These are phyloP conservation scores for Populus trichocarpa DNA, from an alignment of 441 rosid genomes.

Conservation along the genomic window DNA sequence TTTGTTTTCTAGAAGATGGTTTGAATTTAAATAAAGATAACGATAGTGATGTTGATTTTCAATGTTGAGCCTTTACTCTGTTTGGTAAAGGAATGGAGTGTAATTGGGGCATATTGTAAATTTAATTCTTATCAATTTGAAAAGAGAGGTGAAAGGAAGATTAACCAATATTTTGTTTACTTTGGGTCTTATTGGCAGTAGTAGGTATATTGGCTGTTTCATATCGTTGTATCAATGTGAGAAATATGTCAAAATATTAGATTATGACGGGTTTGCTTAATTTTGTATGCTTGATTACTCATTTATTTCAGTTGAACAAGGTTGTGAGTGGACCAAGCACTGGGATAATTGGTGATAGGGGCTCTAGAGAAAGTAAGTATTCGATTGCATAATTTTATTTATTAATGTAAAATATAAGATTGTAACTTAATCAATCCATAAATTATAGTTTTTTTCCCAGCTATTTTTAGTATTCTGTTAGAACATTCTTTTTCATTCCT, in stretches of 20 bases:
- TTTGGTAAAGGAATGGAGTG: not conserved
- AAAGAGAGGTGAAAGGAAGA: not conserved
- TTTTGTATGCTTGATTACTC: slow-evolving; percentile 1
- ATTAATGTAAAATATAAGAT: not conserved
- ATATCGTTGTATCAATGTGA: not conserved
- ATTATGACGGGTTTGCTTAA: not conserved
- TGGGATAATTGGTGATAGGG: slow-evolving; percentile 53
- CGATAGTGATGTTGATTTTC: not conserved
- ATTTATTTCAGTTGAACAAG: slow-evolving; percentile 55
- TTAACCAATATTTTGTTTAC: not conserved
- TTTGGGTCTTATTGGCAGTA: not conserved
- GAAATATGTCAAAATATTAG: not conserved
- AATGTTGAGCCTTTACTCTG: not conserved
- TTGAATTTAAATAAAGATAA: not conserved
- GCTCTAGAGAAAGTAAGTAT: slow-evolving; percentile 76
- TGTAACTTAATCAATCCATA: not conserved
- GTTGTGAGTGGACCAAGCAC: slow-evolving; percentile 58
- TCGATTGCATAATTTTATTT: not conserved
- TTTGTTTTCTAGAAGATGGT: not conserved
- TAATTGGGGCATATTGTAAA: not conserved
- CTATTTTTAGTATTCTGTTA: not conserved
- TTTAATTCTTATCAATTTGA: not conserved
- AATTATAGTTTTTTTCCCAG: not conserved
- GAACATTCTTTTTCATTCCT: not conserved
- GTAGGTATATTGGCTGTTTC: not conserved